Base-by-base conservation (phyloP, 208 protist species). In the Leishmania major region DNA sequence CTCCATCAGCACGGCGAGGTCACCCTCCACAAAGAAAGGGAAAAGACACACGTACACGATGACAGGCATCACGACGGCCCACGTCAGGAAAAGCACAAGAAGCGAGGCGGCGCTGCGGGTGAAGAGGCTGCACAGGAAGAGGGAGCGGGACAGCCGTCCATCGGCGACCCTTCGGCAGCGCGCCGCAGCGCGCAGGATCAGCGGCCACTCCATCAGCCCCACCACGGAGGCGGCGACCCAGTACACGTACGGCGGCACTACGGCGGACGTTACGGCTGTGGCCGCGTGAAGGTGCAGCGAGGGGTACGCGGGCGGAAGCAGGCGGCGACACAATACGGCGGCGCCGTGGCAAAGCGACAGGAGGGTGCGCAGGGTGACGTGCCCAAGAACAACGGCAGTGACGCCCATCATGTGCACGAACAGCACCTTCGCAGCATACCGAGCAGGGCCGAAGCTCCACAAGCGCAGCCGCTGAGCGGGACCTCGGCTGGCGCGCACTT, bases 11-110 rank as follows among this genome's bases (percentile, higher is more conserved):
- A 72, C 59, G n/a, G 66, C 74, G 25, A 77, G 60, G 49, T 84
- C 81, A 0, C 76, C 76, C 81, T 84, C 81, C 17, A 66, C 76
- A 37, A 80, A 77, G 49, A 84, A 84, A 6, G 81, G 81, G 22
- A 80, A 80, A 19, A 84, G 81, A 37, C 81, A 84, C 22, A 22
- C 55, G 59, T 84, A 84, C 45, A 73, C 76, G 28, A 84, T 31
- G 31, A 59, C 31, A 45, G 81, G 81, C 19, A 84, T 53, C 2
- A 80, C 69, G 51, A 40, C 57, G n/a, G 35, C 69, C 81, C 81
- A 84, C 15, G 74, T 17, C 15, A 84, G 15, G 51, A 62, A 49
- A 31, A 84, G 62, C 31, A 45, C 40, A 47, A 80, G 75, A 37
- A 78, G 25, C 31, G 71, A 70, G 77, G 78, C 67, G 3, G 53